phyloP scores from a whole-genome alignment of 1,139 yeast genomes.

The Saccharomycopsis crataegensis region DNA sequence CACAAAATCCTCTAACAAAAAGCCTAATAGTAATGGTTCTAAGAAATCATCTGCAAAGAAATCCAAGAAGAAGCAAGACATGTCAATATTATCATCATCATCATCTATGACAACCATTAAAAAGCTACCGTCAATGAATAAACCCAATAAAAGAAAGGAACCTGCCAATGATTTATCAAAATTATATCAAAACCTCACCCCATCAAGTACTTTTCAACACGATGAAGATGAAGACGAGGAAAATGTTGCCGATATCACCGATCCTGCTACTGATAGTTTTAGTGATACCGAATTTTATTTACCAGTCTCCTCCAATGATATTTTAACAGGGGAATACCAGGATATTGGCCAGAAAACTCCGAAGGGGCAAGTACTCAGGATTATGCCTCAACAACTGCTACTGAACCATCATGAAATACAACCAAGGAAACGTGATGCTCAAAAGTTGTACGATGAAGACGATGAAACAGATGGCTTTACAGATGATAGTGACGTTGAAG shows the following conservation, averaged over 20 bases:
- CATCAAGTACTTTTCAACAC: slow-evolving; percentile 18
- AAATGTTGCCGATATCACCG: neutral
- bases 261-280: slow-evolving; percentile 10
- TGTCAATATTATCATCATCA: neutral
- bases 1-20: slow-evolving; percentile 31
- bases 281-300: slow-evolving; percentile 5
- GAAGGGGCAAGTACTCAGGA: slow-evolving; percentile 7
- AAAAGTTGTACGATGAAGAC: slow-evolving; percentile 11
- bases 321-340: neutral
- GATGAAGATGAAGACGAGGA: slow-evolving; percentile 11
- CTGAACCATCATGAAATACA: neutral
- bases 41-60: slow-evolving; percentile 20
- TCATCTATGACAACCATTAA: neutral
- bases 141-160: slow-evolving; percentile 15
- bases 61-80: neutral
- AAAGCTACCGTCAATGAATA: neutral
- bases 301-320: neutral
- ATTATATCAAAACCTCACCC: slow-evolving; percentile 17
- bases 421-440: neutral
- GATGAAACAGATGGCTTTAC: slow-evolving; percentile 8
- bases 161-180: slow-evolving; percentile 1
- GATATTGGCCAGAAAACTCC: slow-evolving; percentile 6
- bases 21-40: slow-evolving; percentile 1
- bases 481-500: slow-evolving; percentile 3
- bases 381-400: neutral